Evolutionary conservation across 352 stramenopile species (phyloP).

Genomic region (Pythium phragmitis): DNA sequence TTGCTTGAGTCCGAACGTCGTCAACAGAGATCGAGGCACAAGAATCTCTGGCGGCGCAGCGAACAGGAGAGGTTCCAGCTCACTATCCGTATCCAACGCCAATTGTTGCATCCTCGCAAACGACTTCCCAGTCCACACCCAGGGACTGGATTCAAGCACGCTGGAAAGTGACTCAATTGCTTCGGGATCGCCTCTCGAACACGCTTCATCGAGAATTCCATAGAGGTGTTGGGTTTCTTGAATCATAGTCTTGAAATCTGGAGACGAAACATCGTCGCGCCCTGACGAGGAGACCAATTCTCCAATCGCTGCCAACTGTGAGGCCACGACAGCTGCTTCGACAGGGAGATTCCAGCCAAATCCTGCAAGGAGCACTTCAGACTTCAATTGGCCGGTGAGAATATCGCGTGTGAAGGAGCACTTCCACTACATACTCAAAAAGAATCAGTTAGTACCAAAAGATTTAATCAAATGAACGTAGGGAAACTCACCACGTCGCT

Average conservation of each 20-base stretch:
- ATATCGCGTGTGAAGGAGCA: conserved; percentile 58
- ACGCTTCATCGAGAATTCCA: conserved; percentile 41
- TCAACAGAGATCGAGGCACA: conserved; percentile 56
- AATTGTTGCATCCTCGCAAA: conserved; percentile 59
- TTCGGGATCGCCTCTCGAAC: conserved; percentile 30
- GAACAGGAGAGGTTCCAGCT: conserved; percentile 63
- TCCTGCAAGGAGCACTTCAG: conserved; percentile 43
- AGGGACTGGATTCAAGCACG: conserved; percentile 43
- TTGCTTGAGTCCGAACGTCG: conserved; percentile 53
- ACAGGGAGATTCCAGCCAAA: conserved; percentile 56
- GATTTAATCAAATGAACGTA: too few relatives aligned
- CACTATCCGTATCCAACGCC: conserved; percentile 39
- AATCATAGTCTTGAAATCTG: conserved; percentile 23
- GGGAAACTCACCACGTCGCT: conserved; percentile 44
- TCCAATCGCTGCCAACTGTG: conserved; percentile 54
- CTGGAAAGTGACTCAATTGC: conserved; percentile 19
- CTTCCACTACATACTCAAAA: conserved; percentile 42
- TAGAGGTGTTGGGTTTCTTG: conserved; percentile 63
- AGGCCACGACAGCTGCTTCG: conserved; percentile 22
- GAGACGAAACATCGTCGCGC: not conserved
- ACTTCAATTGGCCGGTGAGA: conserved; percentile 52
- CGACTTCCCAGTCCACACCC: conserved; percentile 69
- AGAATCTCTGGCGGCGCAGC: conserved; percentile 53
- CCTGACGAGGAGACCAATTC: not conserved
- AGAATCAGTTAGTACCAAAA: too few relatives aligned